These are phyloP conservation scores for Diplodia sapinea DNA, from an alignment of 2,329 filamentous ascomycete species.

Conservation along the genomic window DNA sequence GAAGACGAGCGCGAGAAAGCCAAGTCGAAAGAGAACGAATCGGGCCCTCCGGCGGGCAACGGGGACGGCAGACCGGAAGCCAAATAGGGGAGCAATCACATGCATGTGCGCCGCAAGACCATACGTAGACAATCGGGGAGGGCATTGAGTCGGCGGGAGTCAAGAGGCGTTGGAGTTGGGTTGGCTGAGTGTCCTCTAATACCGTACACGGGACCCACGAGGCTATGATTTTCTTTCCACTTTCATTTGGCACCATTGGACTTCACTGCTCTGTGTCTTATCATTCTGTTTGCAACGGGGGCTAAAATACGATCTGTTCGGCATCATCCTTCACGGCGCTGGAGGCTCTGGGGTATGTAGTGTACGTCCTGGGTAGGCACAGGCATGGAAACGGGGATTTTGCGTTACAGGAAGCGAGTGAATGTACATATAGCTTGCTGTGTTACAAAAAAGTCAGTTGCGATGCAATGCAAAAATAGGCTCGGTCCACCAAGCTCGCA, in stretches of 20 bases:
- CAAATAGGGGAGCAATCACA: constrained; percentile 12
- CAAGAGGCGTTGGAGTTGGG: constrained; percentile 22
- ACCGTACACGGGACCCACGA: constrained; percentile 22
- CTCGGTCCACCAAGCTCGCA: not conserved
- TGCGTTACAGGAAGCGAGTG: constrained; percentile 7
- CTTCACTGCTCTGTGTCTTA: constrained; percentile 5
- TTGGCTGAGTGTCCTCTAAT: constrained; percentile 28
- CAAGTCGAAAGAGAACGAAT: constrained; percentile 27
- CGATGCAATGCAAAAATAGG: constrained; percentile 7
- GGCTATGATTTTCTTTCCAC: constrained; percentile 24
- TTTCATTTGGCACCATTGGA: constrained; percentile 25
- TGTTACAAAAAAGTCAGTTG: constrained; percentile 5
- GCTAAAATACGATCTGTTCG: constrained; percentile 25
- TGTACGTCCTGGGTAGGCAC: not conserved
- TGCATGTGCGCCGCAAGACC: constrained; percentile 13
- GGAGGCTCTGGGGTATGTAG: constrained; percentile 22
- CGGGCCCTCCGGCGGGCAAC: not conserved
- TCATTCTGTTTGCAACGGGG: constrained; percentile 17
- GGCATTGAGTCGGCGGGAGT: constrained; percentile 16
- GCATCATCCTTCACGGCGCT: constrained; percentile 22
- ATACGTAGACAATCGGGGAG: constrained; percentile 15
- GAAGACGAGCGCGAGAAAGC: constrained; percentile 43
- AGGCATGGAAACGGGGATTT: constrained; percentile 17
- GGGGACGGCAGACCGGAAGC: constrained; percentile 11
- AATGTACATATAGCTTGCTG: constrained; percentile 19